Evolutionary conservation across 1,139 yeast genomes (phyloP), one percentile per base, ranked within the genome.

Genomic region (Magnusiomyces tetraspermus): DNA sequence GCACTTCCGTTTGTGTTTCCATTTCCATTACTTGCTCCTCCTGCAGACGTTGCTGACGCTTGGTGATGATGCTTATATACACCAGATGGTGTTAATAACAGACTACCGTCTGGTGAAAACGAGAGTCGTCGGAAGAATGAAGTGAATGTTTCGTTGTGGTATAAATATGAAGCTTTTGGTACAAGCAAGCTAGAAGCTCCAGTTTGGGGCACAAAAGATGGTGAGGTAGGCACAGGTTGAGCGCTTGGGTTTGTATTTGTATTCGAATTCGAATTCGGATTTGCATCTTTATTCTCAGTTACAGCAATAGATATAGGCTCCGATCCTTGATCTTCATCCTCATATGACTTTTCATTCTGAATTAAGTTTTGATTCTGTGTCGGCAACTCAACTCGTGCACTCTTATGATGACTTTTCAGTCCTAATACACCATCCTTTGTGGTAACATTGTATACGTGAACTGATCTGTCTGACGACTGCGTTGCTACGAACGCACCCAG

Each of bases 51-150:
- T n/a, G n/a, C n/a, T n/a, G n/a, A n/a, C n/a, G n/a, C n/a, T n/a
- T n/a, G n/a, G n/a, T n/a, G n/a, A n/a, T n/a, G n/a, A 48, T 41
- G 21, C 57, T 72, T 78, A 66, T 73, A 79, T 21, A 85, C 73
- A 0, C 97, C 97, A 51, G 95, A 83, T 0, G 98, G 96, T 0
- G 95, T 80, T 21, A 92, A 70, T 40, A 92, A 70, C 44, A 92
- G 67, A 51, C 77, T 74, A 0, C 99, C 99, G 67, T 94, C 97
- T 0, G 96, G 96, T 0, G 97, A 83, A 63, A 89, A 88, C 0
- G 83, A 69, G 54, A 90, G 73, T 55, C 98, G 72, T 57, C 99
- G 74, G 72, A 92, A 92, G 65, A 94, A 92, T 1, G 96, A 85
- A 53, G 88, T 88, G 37, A 90, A 74, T 0, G 95, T 82, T 62